Evolutionary conservation across 2,329 filamentous ascomycete species (phyloP), one percentile per base, ranked within the genome.

Genomic region (Rhytidhysteron rufulum): DNA sequence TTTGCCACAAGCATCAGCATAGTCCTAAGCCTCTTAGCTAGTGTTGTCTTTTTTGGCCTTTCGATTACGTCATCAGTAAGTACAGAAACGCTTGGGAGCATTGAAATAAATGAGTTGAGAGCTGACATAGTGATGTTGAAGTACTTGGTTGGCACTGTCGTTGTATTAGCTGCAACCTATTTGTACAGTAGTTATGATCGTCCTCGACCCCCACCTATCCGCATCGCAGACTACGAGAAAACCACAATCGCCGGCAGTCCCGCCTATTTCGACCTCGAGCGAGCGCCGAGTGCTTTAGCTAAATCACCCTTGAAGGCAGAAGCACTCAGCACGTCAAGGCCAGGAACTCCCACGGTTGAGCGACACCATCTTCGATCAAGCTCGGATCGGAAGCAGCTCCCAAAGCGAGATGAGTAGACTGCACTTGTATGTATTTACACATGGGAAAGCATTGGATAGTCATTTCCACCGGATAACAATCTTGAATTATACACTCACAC

Each of bases 1-100:
- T 90, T 95, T 67, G 89, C 91, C 4, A 91, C 89, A 4, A 93
- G 87, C 55, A 87, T 95, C 47, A 95, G 88, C 57, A 94, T 97
- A 46, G 73, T 96, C 41, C 70, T 96, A 36, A 94, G 87, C 60
- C 89, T 90, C 48, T 51, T 96, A 11, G 86, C 87, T 38, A 95
- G 89, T 58, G 78, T 95, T 2, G 83, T 81, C 67, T 85, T 95
- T 50, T 95, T 97, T 62, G 78, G 90, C 36, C 88, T 95, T 50
- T 68, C 80, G 34, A 77, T 93, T 31, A 86, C 85, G 1, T 34
- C 32, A 36, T 57, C 55, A 16, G 62, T 66, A 50, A 53, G 59
- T 53, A 7, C 24, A 7, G 24, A 27, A 13, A 13, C 24, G 8
- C 7, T 13, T 27, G 13, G 13, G 24, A 27, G 7, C 13, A 27